These are phyloP conservation scores for Neocallimastix lanati DNA, from an alignment of 192 early-diverging fungal genomes.

Conservation along the genomic window DNA sequence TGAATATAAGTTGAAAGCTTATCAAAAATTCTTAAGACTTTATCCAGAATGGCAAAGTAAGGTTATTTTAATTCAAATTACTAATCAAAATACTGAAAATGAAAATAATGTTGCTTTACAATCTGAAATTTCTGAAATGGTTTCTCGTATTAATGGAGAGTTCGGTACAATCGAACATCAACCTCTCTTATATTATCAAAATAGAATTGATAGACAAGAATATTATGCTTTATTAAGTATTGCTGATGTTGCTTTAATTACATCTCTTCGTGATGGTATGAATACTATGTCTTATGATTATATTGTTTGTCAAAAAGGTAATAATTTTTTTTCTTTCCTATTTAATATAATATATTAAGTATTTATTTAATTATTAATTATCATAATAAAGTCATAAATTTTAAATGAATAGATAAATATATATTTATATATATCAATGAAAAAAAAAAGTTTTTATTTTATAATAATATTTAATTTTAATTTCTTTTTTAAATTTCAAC, in stretches of 20 bases:
- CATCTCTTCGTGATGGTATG: constrained; percentile 89
- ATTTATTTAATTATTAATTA: too few species aligned
- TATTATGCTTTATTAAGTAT: constrained; percentile 81
- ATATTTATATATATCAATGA: too few species aligned
- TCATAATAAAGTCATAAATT: too few species aligned
- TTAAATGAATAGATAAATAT: too few species aligned
- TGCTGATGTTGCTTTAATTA: constrained; percentile 83
- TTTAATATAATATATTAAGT: too few species aligned
- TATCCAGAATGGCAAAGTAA: constrained; percentile 87
- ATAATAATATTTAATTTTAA: too few species aligned
- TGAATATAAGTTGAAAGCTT: constrained; percentile 82
- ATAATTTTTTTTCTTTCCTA: too few species aligned
- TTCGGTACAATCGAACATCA: constrained; percentile 90
- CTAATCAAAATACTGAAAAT: constrained; percentile 44
- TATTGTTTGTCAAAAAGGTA: background rate
- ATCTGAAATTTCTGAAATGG: constrained; percentile 66
- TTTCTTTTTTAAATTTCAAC: too few species aligned
- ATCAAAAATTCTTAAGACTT: constrained; percentile 72
- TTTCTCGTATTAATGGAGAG: constrained; percentile 75
- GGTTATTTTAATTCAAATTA: constrained; percentile 91
- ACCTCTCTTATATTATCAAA: constrained; percentile 74
- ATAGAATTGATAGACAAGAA: constrained; percentile 68
- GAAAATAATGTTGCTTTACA: constrained; percentile 20
- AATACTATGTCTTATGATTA: constrained; percentile 67
- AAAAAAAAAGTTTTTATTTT: too few species aligned